A percentile compares a stretch with the other conserved stretches of the same genome.
Evolutionary conservation across 352 stramenopile species (phyloP).

Genomic region (Phytophthora fragariaefolia): DNA sequence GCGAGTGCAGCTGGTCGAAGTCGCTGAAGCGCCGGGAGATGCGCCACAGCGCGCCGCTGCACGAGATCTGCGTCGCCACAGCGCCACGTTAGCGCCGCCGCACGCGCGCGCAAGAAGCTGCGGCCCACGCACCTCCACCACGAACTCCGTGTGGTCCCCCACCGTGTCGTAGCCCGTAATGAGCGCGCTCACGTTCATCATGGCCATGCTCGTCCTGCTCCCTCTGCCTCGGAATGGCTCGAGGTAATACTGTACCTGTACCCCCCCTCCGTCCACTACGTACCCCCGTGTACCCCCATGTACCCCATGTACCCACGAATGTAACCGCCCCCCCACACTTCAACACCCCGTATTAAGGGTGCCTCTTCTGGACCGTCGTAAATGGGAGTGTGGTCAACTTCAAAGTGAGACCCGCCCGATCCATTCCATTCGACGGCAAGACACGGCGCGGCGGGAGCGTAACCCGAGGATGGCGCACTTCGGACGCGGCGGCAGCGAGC

Average conservation of each 20-base stretch:
- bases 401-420: constrained; percentile 27
- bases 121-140: constrained; percentile 60
- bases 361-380: too few relatives aligned
- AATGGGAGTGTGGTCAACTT: constrained; percentile 37
- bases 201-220: constrained; percentile 38
- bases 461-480: constrained; percentile 33
- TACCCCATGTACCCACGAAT: too few relatives aligned
- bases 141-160: constrained; percentile 87
- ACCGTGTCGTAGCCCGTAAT: constrained; percentile 87
- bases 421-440: too few relatives aligned
- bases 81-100: background rate
- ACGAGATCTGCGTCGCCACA: constrained; percentile 67
- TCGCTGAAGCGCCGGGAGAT: constrained; percentile 88
- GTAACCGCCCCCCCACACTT: too few relatives aligned
- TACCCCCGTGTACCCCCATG: too few relatives aligned
- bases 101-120: background rate
- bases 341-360: too few relatives aligned
- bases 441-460: too few relatives aligned
- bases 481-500: constrained; percentile 41
- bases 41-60: constrained; percentile 82
- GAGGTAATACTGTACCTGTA: too few relatives aligned
- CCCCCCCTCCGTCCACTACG: too few relatives aligned
- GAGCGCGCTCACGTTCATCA: constrained; percentile 81
- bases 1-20: constrained; percentile 88
- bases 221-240: too few relatives aligned